Base-by-base conservation (phyloP, 2,329 filamentous ascomycete genomes). In the Fusarium dimerum region DNA sequence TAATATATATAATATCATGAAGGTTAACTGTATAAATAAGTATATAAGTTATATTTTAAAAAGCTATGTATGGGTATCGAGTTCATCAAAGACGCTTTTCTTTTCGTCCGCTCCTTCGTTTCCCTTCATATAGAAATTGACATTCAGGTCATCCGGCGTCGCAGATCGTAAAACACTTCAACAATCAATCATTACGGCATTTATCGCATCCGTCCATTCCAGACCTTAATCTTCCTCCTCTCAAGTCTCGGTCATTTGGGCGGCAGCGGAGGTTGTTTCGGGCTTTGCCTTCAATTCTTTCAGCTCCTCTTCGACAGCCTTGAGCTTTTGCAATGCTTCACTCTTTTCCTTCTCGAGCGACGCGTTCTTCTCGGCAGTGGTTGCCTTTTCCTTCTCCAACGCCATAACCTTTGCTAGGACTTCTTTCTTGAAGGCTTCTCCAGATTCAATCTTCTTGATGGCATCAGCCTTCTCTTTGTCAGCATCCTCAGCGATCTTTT, bases 21-120 rank as follows among this genome's bases (percentile, higher is more conserved):
- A n/a, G n/a, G n/a, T n/a, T n/a, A n/a, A n/a, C n/a, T n/a, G n/a
- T n/a, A n/a, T n/a, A n/a, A n/a, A n/a, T n/a, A n/a, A n/a, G n/a
- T n/a, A 55, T 59, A 56, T 59, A 59, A 59, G 57, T 50, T 50
- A 50, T 42, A 42, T 42, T 50, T 43, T 50, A 45, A 55, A 51
- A 57, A 63, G 57, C 51, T 61, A 60, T 62, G 56, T 57, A 61
- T 65, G 62, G 62, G 62, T 65, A 65, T 65, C 62, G 62, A 65
- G 60, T 63, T 65, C 62, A 65, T 65, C 62, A 65, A 64, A 65
- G 62, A 65, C 62, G 58, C 43, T 54, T 55, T 49, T 57, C 51
- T n/a, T n/a, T n/a, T n/a, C n/a, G 62, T 64, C 62, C 61, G 54
- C 62, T 65, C 62, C 60, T 65, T 65, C 62, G 62, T 65, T 60